Percentiles rank a stretch among this genome's conserved stretches.
phyloP scores from a whole-genome alignment of 345 rosid genomes.

The Aegle marmelos region DNA sequence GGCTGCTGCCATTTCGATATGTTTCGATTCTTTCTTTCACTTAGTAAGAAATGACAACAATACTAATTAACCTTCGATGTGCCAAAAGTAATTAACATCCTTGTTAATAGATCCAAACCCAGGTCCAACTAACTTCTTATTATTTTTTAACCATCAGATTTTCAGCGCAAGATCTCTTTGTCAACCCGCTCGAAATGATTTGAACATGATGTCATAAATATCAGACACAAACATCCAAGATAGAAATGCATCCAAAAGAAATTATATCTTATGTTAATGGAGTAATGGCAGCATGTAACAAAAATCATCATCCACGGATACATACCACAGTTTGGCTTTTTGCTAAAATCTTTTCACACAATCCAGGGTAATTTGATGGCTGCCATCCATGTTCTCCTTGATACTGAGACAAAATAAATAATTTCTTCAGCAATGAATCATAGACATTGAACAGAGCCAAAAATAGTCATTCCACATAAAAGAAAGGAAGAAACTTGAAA shows the following conservation, averaged over 20 bases:
- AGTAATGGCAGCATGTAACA: not conserved
- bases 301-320: constrained; percentile 16
- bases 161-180: not conserved
- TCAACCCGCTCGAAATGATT: not conserved
- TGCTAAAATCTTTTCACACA: constrained; percentile 84
- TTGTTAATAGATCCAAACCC: no score
- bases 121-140: no score
- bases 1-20: no score
- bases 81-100: no score
- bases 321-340: constrained; percentile 98
- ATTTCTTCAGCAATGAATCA: not conserved
- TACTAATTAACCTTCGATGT: no score
- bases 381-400: constrained; percentile 91
- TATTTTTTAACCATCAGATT: no score
- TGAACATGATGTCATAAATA: not conserved
- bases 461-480: not conserved
- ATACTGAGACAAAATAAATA: constrained; percentile 48
- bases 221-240: not conserved
- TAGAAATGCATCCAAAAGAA: not conserved
- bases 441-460: not conserved
- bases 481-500: not conserved
- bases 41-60: no score
- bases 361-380: constrained; percentile 80
- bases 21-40: no score
- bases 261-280: not conserved